These are phyloP conservation scores for Zymoseptoria tritici DNA, from an alignment of 2,329 filamentous ascomycete species.

Conservation along the genomic window DNA sequence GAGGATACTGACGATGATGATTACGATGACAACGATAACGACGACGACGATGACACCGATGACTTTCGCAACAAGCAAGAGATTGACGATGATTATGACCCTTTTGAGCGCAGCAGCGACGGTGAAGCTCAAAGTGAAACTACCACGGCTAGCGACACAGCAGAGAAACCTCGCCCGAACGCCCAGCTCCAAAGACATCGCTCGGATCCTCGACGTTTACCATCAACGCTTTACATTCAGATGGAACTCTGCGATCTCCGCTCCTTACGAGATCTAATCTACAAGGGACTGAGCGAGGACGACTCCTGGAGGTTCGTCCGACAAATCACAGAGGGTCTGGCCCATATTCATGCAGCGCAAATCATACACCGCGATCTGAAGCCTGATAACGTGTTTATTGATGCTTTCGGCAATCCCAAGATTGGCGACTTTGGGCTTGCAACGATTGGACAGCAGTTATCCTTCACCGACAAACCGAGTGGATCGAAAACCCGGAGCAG, in stretches of 20 bases:
- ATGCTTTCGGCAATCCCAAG: slow-evolving; percentile 79
- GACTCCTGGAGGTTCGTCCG: slow-evolving; percentile 87
- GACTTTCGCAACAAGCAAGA: slow-evolving; percentile 32
- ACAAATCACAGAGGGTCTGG: slow-evolving; percentile 82
- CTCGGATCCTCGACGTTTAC: slow-evolving; percentile 45
- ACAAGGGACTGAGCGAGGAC: slow-evolving; percentile 63
- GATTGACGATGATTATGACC: slow-evolving; percentile 8
- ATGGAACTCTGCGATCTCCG: slow-evolving; percentile 98
- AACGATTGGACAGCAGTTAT: slow-evolving; percentile 73
- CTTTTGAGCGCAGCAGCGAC: slow-evolving; percentile 28
- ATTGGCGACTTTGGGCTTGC: slow-evolving; percentile 96
- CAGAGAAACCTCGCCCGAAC: slow-evolving; percentile 1
- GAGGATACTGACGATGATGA: slow-evolving; percentile 47
- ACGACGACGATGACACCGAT: slow-evolving; percentile 32
- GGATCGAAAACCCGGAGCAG: neutral
- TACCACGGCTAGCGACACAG: slow-evolving; percentile 15
- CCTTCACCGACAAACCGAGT: slow-evolving; percentile 46
- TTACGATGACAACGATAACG: slow-evolving; percentile 32
- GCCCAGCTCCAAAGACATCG: slow-evolving; percentile 36
- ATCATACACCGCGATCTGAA: slow-evolving; percentile 96
- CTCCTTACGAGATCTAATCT: slow-evolving; percentile 82
- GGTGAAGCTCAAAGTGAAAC: slow-evolving; percentile 30
- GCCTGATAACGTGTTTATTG: slow-evolving; percentile 96
- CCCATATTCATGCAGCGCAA: slow-evolving; percentile 80
- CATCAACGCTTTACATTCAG: slow-evolving; percentile 84